Base-by-base conservation (phyloP, 2,329 filamentous ascomycete species). In the Fusarium stilboides region DNA sequence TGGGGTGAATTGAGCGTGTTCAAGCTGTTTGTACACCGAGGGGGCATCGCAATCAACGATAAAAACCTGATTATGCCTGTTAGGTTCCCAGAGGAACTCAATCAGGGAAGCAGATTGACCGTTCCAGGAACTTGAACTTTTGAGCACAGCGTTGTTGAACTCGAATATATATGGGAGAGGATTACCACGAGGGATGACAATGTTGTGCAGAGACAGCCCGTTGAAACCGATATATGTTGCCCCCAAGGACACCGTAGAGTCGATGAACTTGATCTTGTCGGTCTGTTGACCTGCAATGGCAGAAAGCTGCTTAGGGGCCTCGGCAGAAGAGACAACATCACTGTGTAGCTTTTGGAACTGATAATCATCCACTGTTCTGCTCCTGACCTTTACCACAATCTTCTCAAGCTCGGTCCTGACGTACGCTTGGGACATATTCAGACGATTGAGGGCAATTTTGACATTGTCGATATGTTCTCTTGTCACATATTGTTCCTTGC, bases 21-120 rank as follows among this genome's bases (percentile, higher is more conserved):
- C 46, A 4, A 53, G 14, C 3, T 53, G 15, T 2, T 34, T 26
- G 1, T 28, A 33, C 13, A 40, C 34, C 7, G 37, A 57, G 2
- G 63, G 63, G 1, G 68, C 58, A 12, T 72, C 70, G 8, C 66
- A 59, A 4, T 72, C 70, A n/a, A 70, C 37, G 14, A 73, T 54
- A 19, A 62, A 72, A 0, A 72, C 45, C 1, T 56, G 70, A 4
- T 44, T 57, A 1, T 9, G 13, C 6, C 42, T 44, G 2, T 26
- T 40, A 1, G 40, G 24, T 6, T 47, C 47, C 0, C 37, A 15
- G 2, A 72, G 31, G 3, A 72, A 26, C 4, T 64, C 49, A 8
- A 57, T 37, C 4, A 72, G 14, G 3, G 54, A 6, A 7, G 19
- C 8, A 2, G 15, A 36, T 7, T 65, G 55, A 0, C 60, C 45